These are phyloP conservation scores for Saprolegnia parasitica DNA, from an alignment of 352 stramenopile species.

Conservation along the genomic window DNA sequence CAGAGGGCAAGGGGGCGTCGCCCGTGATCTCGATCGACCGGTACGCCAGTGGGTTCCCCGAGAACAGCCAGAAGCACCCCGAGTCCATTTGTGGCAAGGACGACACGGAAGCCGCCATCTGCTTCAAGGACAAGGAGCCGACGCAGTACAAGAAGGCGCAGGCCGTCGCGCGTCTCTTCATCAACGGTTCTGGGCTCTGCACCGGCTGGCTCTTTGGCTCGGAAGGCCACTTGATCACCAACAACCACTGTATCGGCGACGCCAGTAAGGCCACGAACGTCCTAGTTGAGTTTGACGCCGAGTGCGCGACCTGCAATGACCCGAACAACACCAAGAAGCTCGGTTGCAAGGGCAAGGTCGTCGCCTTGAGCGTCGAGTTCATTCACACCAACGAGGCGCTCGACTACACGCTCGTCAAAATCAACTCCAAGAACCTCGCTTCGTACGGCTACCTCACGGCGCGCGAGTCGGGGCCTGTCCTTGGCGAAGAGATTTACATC, in stretches of 20 bases:
- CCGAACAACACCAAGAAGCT: constrained; percentile 27
- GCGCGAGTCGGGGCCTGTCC: background rate
- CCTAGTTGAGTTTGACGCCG: constrained; percentile 59
- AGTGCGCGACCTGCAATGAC: constrained; percentile 29
- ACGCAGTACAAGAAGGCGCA: too few relatives aligned
- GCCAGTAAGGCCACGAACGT: constrained; percentile 36
- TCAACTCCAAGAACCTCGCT: constrained; percentile 11
- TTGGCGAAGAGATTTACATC: too few relatives aligned
- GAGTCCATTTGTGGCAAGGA: background rate
- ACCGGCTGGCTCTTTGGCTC: too few relatives aligned
- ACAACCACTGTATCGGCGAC: constrained; percentile 56
- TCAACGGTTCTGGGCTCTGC: too few relatives aligned
- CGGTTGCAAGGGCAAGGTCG: too few relatives aligned
- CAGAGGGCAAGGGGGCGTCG: background rate
- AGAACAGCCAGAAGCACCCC: background rate
- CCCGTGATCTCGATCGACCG: background rate
- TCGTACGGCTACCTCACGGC: background rate
- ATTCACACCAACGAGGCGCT: constrained; percentile 41
- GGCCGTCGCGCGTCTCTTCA: too few relatives aligned
- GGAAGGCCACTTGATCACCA: too few relatives aligned
- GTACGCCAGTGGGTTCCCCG: constrained; percentile 9
- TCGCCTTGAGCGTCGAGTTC: constrained; percentile 37
- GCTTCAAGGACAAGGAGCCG: background rate
- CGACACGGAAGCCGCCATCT: background rate
- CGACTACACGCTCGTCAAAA: constrained; percentile 59